Conservation (phyloP, 2,329 filamentous ascomycete genomes). For the Ustilaginoidea virens region DNA sequence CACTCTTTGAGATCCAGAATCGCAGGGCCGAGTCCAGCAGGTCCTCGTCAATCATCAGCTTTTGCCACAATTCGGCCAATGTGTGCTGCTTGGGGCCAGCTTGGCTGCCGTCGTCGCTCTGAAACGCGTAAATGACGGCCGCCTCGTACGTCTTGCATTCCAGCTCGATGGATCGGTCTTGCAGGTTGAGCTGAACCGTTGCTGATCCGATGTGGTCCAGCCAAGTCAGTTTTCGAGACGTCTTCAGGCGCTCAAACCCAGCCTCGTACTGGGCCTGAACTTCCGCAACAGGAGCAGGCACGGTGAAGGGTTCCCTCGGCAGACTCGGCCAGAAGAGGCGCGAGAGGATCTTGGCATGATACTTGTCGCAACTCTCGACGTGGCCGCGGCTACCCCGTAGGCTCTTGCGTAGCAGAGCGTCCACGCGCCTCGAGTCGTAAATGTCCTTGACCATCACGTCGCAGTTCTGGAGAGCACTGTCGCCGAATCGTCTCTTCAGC, state of each 20-base stretch:
- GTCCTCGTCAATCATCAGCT: slow-evolving; percentile 59
- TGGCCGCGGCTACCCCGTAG: slow-evolving; percentile 7
- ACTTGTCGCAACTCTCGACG: slow-evolving; percentile 17
- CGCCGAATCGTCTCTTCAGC: slow-evolving; percentile 78
- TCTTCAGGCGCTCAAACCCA: slow-evolving; percentile 67
- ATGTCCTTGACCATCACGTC: slow-evolving; percentile 97
- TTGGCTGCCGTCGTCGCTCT: slow-evolving; percentile 26
- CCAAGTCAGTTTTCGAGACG: slow-evolving; percentile 78
- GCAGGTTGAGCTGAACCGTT: slow-evolving; percentile 65
- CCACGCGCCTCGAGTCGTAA: slow-evolving; percentile 62
- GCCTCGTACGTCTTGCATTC: slow-evolving; percentile 76
- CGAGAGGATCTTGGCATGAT: slow-evolving; percentile 76
- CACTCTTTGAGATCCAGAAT: slow-evolving; percentile 57
- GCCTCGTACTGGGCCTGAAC: slow-evolving; percentile 57
- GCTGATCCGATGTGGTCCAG: slow-evolving; percentile 68
- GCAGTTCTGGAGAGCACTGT: slow-evolving; percentile 73
- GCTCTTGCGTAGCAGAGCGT: slow-evolving; percentile 45
- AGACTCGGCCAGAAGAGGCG: slow-evolving; percentile 86
- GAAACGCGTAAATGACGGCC: slow-evolving; percentile 74
- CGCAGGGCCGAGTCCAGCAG: slow-evolving; percentile 50
- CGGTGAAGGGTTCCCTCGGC: slow-evolving; percentile 49
- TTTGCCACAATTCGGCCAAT: slow-evolving; percentile 37
- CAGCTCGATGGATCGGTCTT: slow-evolving; percentile 59
- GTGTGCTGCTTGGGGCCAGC: slow-evolving; percentile 22
- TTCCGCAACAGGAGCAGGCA: slow-evolving; percentile 41